phyloP scores from a whole-genome alignment of 345 rosid genomes.

The Clarkia xantiana region DNA sequence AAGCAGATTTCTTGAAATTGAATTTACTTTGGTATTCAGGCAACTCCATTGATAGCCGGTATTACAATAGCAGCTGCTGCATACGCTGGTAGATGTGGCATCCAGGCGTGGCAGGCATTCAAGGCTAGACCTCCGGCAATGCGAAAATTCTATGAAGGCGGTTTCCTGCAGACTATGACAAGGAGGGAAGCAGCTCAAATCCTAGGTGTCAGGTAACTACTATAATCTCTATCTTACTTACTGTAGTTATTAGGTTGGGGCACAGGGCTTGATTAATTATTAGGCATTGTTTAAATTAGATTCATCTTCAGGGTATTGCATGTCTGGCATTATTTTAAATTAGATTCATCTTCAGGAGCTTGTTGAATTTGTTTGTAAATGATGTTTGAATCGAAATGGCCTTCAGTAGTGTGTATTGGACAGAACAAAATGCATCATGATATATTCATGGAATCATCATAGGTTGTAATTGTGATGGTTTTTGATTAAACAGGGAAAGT shows the following conservation, averaged over 20 bases:
- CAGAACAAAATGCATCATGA: too few species aligned
- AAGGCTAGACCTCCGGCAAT: conserved; percentile 32
- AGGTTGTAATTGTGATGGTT: neutral
- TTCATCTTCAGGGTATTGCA: too few species aligned
- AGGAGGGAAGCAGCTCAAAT: conserved; percentile 31
- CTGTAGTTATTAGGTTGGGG: too few species aligned
- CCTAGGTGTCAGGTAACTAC: conserved; percentile 28
- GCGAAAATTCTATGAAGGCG: conserved; percentile 28
- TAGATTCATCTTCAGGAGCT: too few species aligned
- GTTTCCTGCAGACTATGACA: conserved; percentile 28
- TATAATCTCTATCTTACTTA: too few species aligned
- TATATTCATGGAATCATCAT: too few species aligned
- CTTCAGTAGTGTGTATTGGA: too few species aligned
- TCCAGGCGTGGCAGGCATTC: conserved; percentile 48
- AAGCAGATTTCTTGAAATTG: neutral
- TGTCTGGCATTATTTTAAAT: too few species aligned
- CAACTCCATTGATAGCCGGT: conserved; percentile 35
- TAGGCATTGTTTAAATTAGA: too few species aligned
- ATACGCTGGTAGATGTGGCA: conserved; percentile 42
- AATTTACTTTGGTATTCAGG: conserved; percentile 14
- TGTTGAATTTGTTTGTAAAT: too few species aligned
- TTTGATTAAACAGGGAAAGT: conserved; percentile 28
- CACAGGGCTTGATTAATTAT: too few species aligned
- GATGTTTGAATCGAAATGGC: too few species aligned
- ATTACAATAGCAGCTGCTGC: conserved; percentile 51